Evolutionary conservation across 768 basidiomycete genomes (phyloP).

Genomic region (Melanogaster broomeanus): DNA sequence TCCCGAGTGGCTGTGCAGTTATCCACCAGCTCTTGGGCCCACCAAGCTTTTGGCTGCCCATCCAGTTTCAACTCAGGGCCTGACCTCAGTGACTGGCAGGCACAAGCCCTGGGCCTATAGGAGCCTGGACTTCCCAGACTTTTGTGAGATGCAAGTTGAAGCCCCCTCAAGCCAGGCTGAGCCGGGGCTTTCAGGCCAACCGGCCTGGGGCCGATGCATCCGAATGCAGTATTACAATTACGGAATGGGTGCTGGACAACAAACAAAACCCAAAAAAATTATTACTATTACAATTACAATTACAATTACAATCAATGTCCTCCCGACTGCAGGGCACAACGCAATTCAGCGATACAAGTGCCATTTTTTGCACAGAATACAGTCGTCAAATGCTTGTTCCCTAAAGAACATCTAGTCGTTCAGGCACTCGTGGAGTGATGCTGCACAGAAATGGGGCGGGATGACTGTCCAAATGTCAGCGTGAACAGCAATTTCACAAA

Average conservation of each 20-base stretch:
- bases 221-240: too few relatives aligned
- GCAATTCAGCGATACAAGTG: background rate
- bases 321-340: background rate
- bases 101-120: constrained; percentile 41
- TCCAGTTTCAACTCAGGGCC: too few relatives aligned
- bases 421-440: background rate
- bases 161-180: too few relatives aligned
- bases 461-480: background rate
- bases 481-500: background rate
- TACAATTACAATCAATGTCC: background rate
- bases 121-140: too few relatives aligned
- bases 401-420: background rate
- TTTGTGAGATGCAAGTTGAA: too few relatives aligned
- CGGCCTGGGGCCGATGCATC: too few relatives aligned
- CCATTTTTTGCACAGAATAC: background rate
- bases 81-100: constrained; percentile 56
- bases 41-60: too few relatives aligned
- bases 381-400: background rate
- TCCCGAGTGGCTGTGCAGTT: constrained; percentile 62
- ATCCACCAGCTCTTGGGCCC: constrained; percentile 52
- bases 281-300: too few relatives aligned
- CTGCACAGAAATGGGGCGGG: constrained; percentile 1
- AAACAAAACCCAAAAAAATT: too few relatives aligned
- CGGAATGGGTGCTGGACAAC: background rate
- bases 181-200: too few relatives aligned